Evolutionary conservation across 164 flowering plant species (phyloP), one percentile per base, ranked within the genome.

Genomic region (Amborella trichopoda): DNA sequence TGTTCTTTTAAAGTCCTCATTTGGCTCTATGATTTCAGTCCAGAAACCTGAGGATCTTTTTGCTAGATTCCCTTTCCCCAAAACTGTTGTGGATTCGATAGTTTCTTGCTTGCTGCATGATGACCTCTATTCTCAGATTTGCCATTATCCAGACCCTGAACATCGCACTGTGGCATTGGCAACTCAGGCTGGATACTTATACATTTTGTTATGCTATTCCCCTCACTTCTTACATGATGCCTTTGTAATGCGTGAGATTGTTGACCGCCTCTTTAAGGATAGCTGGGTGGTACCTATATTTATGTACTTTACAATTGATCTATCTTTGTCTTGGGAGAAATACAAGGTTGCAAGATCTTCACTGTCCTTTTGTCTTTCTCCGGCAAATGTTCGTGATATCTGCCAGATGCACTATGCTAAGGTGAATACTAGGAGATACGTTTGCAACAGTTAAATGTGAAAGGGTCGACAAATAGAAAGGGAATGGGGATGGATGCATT

Each of bases 141-240:
- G 24, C 17, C 58, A 57, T 27, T 57, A 63, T 48, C 62, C 67
- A 17, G 67, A 63, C 25, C 62, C 58, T 17, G 58, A 57, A 25
- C 67, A 63, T 37, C 58, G 58, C 20, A 53, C 62, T 16, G 58
- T 57, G 33, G 62, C 62, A 44, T 44, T 63, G 42, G 62, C 62
- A 38, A 37, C 58, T 12, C 67, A 63, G 50, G 67, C 52, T 3
- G 62, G 59, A 23, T 53, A 23, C 27, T 32, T 63, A 33, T 63
- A 48, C 41, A 30, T 63, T 28, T 10, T 63, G 47, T 30, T 63
- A 39, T 53, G 56, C 32, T 63, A 58, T 57, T 48, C 50, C 2
- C 50, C 54, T 23, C 50, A 57, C 26, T 11, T 48, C 39, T 47
- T 62, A 13, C 58, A 62, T 17, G 48, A 62, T 56, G 58, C 32